phyloP scores from a whole-genome alignment of 352 stramenopile species.

The Globisporangium uncinulatum region DNA sequence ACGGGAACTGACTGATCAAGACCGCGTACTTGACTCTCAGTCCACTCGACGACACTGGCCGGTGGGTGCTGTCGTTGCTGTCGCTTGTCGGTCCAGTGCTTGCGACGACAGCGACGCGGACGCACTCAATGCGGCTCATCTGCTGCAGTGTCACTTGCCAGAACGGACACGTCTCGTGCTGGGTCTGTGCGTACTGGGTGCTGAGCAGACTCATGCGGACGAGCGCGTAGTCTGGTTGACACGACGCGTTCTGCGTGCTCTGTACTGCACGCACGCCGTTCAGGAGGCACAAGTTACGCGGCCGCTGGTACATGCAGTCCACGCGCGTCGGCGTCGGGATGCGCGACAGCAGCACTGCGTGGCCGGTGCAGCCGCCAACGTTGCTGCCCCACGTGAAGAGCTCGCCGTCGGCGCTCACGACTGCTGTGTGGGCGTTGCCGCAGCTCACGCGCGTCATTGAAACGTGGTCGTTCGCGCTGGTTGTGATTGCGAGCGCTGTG shows the following conservation, averaged over 20 bases:
- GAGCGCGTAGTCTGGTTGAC: conserved; percentile 39
- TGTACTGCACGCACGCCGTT: conserved; percentile 27
- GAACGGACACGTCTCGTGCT: conserved; percentile 75
- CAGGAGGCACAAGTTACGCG: conserved; percentile 42
- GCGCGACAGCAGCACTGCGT: conserved; percentile 26
- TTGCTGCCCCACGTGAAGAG: conserved; percentile 79
- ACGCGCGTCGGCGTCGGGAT: conserved; percentile 44
- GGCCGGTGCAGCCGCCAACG: conserved; percentile 51
- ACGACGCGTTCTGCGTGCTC: conserved; percentile 63
- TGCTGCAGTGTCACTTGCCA: conserved; percentile 45
- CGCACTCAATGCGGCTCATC: conserved; percentile 36
- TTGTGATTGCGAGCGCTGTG: conserved; percentile 19
- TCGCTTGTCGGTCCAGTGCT: neutral
- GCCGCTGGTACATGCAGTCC: conserved; percentile 51
- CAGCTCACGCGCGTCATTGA: conserved; percentile 46
- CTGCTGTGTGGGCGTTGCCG: conserved; percentile 56
- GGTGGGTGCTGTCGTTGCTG: conserved; percentile 5
- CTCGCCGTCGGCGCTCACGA: conserved; percentile 58
- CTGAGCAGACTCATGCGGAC: conserved; percentile 3
- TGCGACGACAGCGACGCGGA: conserved; percentile 27
- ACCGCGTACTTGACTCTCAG: conserved; percentile 32
- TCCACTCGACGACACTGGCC: conserved; percentile 4
- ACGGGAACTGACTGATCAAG: conserved; percentile 47
- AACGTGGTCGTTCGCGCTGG: conserved; percentile 12
- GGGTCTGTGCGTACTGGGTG: conserved; percentile 40